phyloP scores from a whole-genome alignment of 257 asterid genomes.

The Solanum piurae region DNA sequence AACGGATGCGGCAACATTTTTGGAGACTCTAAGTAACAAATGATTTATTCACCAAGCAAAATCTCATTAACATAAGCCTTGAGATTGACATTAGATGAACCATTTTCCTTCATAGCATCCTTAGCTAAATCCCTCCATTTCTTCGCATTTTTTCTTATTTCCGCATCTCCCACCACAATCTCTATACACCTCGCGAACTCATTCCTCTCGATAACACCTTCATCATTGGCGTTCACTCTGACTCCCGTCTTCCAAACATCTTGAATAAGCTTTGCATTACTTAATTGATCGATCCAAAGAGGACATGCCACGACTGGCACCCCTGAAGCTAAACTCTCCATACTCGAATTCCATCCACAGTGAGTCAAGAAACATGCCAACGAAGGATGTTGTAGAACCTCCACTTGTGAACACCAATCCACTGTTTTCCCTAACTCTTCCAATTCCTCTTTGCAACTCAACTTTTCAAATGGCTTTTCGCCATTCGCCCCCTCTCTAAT shows the following conservation, averaged over 20 bases:
- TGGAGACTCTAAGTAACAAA: background rate
- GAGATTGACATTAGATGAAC: slow-evolving; percentile 9
- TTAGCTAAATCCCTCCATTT: slow-evolving; percentile 14
- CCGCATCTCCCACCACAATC: slow-evolving; percentile 2
- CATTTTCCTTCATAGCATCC: slow-evolving; percentile 13
- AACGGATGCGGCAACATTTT: background rate
- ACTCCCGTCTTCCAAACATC: slow-evolving; percentile 12
- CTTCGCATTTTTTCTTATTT: slow-evolving; percentile 1
- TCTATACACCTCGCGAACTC: slow-evolving; percentile 15
- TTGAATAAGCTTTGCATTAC: slow-evolving; percentile 8
- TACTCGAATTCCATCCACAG: slow-evolving; percentile 15
- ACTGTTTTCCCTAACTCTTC: slow-evolving; percentile 7
- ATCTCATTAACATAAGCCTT: background rate
- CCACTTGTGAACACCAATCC: slow-evolving; percentile 15
- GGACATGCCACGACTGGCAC: slow-evolving; percentile 19
- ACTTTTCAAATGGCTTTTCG: background rate
- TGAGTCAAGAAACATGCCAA: slow-evolving; percentile 13
- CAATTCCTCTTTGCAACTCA: slow-evolving; percentile 11
- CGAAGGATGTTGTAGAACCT: slow-evolving; percentile 1
- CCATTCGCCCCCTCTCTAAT: background rate
- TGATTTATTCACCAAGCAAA: slow-evolving; percentile 1
- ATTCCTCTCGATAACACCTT: slow-evolving; percentile 5
- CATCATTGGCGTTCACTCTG: background rate
- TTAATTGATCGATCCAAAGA: slow-evolving; percentile 7
- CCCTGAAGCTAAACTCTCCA: slow-evolving; percentile 14